Percentiles rank a stretch among this genome's conserved stretches.
These are phyloP conservation scores for Beauveria brongniartii DNA, from an alignment of 2,329 filamentous ascomycete genomes.

Conservation along the genomic window DNA sequence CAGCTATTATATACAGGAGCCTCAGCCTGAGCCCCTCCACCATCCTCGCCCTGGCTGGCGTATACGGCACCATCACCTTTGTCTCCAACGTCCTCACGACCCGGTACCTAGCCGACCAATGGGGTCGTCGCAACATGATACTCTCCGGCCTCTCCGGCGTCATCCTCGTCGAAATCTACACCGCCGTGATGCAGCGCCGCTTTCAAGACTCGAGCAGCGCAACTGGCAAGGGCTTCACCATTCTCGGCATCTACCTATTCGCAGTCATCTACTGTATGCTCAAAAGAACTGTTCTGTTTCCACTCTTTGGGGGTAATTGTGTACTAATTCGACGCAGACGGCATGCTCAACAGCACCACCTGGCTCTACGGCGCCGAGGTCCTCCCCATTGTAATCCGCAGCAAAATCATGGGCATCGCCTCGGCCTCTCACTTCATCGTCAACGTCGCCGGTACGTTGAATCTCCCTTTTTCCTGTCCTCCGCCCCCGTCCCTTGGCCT, in stretches of 20 bases:
- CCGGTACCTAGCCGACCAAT: constrained; percentile 45
- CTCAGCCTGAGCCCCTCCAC: constrained; percentile 41
- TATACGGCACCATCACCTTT: constrained; percentile 47
- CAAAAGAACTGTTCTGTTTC: background rate
- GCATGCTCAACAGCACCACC: constrained; percentile 45
- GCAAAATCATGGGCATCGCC: constrained; percentile 47
- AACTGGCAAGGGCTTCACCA: constrained; percentile 50
- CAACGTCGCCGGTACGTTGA: constrained; percentile 31
- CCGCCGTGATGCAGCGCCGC: constrained; percentile 48
- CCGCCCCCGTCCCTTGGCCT: too few relatives aligned
- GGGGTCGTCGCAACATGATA: constrained; percentile 53
- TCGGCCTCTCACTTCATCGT: constrained; percentile 46
- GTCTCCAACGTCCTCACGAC: constrained; percentile 43
- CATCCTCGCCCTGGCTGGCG: constrained; percentile 44
- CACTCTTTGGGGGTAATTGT: background rate
- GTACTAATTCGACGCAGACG: constrained; percentile 18
- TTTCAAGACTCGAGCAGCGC: constrained; percentile 48
- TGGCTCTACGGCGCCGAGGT: constrained; percentile 50
- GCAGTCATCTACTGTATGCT: constrained; percentile 39
- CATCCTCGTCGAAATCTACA: constrained; percentile 49
- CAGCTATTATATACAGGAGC: constrained; percentile 42
- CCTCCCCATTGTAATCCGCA: constrained; percentile 42
- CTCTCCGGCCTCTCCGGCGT: constrained; percentile 43
- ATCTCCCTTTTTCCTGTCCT: too few relatives aligned
- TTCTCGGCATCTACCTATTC: constrained; percentile 52